Evolutionary conservation across 2,329 filamentous ascomycete species (phyloP).

Genomic region (Ophiostoma quercus): DNA sequence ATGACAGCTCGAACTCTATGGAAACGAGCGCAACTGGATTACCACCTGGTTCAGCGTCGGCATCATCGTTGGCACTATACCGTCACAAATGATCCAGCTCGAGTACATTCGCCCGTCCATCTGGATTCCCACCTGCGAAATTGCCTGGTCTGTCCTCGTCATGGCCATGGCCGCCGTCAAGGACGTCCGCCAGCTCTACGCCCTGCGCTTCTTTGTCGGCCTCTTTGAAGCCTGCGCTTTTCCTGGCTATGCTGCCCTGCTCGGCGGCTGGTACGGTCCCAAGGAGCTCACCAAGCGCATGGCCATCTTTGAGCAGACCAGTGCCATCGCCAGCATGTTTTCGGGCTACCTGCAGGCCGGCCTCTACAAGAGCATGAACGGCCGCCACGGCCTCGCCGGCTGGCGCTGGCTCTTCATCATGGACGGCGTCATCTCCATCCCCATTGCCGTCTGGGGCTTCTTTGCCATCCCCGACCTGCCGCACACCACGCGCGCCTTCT

Average conservation of each 20-base stretch:
- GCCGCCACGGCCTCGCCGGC: slow-evolving; percentile 35
- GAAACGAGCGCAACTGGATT: slow-evolving; percentile 39
- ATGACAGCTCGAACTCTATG: slow-evolving; percentile 35
- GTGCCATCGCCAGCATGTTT: slow-evolving; percentile 56
- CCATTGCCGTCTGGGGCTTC: slow-evolving; percentile 29
- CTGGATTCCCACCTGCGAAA: slow-evolving; percentile 32
- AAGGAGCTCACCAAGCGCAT: slow-evolving; percentile 55
- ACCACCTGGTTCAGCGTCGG: slow-evolving; percentile 43
- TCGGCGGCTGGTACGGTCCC: slow-evolving; percentile 50
- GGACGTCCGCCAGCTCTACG: slow-evolving; percentile 33
- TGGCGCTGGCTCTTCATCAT: slow-evolving; percentile 41
- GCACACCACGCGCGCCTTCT: slow-evolving; percentile 23
- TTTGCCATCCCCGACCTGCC: slow-evolving; percentile 29
- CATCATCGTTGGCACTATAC: slow-evolving; percentile 53
- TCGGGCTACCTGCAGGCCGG: slow-evolving; percentile 57
- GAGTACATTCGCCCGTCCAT: slow-evolving; percentile 31
- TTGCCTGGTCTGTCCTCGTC: slow-evolving; percentile 32
- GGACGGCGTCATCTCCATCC: slow-evolving; percentile 33
- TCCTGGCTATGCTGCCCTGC: slow-evolving; percentile 19
- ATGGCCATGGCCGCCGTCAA: slow-evolving; percentile 32
- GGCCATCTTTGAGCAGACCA: slow-evolving; percentile 56
- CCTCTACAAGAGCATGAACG: slow-evolving; percentile 42
- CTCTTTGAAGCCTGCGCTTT: slow-evolving; percentile 31
- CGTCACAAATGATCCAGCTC: slow-evolving; percentile 50
- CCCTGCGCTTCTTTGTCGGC: slow-evolving; percentile 32